phyloP scores from a whole-genome alignment of 192 early-diverging fungal species.

The Coemansia reversa region DNA sequence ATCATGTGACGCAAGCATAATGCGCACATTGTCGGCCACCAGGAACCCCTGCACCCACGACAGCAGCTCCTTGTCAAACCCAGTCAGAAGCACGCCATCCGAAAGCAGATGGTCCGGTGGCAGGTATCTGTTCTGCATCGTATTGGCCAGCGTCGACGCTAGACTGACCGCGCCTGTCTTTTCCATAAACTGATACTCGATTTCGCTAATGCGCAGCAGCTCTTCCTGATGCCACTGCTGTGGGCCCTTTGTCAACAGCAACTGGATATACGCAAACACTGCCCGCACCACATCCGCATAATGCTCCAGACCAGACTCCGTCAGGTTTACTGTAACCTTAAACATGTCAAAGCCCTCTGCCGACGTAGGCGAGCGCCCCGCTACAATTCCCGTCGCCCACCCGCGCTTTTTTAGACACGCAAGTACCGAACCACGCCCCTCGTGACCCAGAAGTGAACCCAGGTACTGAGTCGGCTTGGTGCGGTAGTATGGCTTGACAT shows the following conservation, averaged over 20 bases:
- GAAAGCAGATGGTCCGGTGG: conserved; percentile 65
- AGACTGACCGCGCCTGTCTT: conserved; percentile 68
- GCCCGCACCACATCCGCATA: conserved; percentile 78
- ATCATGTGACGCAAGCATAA: conserved; percentile 51
- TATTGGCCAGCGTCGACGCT: conserved; percentile 65
- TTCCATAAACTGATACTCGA: conserved; percentile 73
- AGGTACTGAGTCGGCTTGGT: conserved; percentile 72
- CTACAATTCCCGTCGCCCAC: conserved; percentile 81
- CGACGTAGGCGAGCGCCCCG: conserved; percentile 64
- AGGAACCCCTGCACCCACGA: conserved; percentile 63
- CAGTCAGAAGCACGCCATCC: conserved; percentile 66
- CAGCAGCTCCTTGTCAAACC: conserved; percentile 67
- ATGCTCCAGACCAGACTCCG: conserved; percentile 73
- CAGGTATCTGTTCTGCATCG: conserved; percentile 76
- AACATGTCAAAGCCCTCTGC: conserved; percentile 66
- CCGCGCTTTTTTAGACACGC: conserved; percentile 83
- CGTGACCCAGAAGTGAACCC: conserved; percentile 90
- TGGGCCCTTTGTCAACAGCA: conserved; percentile 71
- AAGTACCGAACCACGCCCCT: conserved; percentile 83
- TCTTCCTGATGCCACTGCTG: conserved; percentile 84
- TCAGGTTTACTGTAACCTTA: conserved; percentile 80
- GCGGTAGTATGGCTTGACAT: conserved; percentile 61
- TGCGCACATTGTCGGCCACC: conserved; percentile 62
- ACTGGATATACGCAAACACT: conserved; percentile 86
- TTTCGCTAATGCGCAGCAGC: conserved; percentile 54